phyloP scores from a whole-genome alignment of 2,329 filamentous ascomycete genomes.

The Microcyclospora pomicola region DNA sequence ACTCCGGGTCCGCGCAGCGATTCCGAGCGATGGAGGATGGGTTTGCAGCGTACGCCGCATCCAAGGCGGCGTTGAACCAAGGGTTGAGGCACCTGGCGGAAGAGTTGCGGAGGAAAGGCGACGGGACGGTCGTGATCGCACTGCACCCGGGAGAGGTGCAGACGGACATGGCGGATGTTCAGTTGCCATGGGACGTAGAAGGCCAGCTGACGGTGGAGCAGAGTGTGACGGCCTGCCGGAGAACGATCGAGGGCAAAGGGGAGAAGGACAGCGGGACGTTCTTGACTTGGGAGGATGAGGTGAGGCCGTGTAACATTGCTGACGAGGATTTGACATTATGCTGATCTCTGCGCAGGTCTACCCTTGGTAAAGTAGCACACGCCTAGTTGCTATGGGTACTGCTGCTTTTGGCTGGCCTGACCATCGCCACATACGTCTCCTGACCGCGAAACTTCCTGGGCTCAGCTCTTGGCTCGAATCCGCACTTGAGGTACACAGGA shows the following conservation, averaged over 20 bases:
- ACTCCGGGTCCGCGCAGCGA: constrained; percentile 38
- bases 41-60: constrained; percentile 44
- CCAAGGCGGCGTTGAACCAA: constrained; percentile 45
- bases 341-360: not conserved
- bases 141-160: constrained; percentile 45
- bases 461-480: constrained; percentile 2
- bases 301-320: constrained; percentile 15
- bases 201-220: constrained; percentile 38
- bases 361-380: not conserved
- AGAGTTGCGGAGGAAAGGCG: constrained; percentile 38
- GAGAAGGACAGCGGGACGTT: constrained; percentile 40
- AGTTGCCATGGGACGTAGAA: constrained; percentile 38
- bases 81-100: constrained; percentile 41
- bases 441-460: not conserved
- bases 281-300: constrained; percentile 42
- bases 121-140: constrained; percentile 37
- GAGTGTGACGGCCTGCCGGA: constrained; percentile 37
- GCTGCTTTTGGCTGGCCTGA: too few relatives aligned
- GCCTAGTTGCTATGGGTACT: too few relatives aligned
- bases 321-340: too few relatives aligned
- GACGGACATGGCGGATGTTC: constrained; percentile 41
- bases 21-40: constrained; percentile 45
- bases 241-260: constrained; percentile 37
- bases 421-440: not conserved
- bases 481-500: constrained; percentile 9